Evolutionary conservation across 2,329 filamentous ascomycete genomes (phyloP), one percentile per base, ranked within the genome.

Genomic region (Colletotrichum camelliae): DNA sequence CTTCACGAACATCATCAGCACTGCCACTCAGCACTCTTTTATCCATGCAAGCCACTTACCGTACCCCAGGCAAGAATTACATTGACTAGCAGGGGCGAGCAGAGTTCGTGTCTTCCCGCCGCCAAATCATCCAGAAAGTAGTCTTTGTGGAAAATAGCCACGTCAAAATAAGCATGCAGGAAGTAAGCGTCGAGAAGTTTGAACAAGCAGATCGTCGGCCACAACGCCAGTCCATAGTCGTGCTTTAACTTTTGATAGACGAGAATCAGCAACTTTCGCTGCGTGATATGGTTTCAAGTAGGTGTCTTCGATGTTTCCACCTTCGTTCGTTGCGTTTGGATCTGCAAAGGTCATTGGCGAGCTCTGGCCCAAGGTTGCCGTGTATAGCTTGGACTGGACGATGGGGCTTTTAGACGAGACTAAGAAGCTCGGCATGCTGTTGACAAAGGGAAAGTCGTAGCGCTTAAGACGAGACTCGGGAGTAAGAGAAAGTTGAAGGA

Each of bases 241-340:
- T 7, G 80, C 77, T 16, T 76, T 77, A 80, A 81, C 33, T 6
- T 80, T 78, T 1, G 79, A 77, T 5, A 87, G 79, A 2, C 76
- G 78, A 5, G 83, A 82, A 3, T 87, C 83, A 5, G 84, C 70
- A 1, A 87, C 71, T 0, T 79, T 75, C 8, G 83, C 84, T 4
- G 83, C 81, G 43, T 84, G 82, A 58, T 84, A 86, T 0, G 86
- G 85, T 62, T 82, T 85, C 8, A 84, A 70, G 57, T 86, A 83
- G 2, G 77, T 62, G 33, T 77, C 79, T 3, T 65, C 31, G 39
- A 43, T 6, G 13, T 12, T 43, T 18, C 6, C 13, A 12, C 39
- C 6, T 15, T 43, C 39, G 4, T 43, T 12, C 39, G 2, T 18
- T 43, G 18, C 5, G 7, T 18, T 15, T 18, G 18, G 39, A 15